Evolutionary conservation across 2,329 filamentous ascomycete species (phyloP).

Genomic region (Coleophoma eucalyptorum): DNA sequence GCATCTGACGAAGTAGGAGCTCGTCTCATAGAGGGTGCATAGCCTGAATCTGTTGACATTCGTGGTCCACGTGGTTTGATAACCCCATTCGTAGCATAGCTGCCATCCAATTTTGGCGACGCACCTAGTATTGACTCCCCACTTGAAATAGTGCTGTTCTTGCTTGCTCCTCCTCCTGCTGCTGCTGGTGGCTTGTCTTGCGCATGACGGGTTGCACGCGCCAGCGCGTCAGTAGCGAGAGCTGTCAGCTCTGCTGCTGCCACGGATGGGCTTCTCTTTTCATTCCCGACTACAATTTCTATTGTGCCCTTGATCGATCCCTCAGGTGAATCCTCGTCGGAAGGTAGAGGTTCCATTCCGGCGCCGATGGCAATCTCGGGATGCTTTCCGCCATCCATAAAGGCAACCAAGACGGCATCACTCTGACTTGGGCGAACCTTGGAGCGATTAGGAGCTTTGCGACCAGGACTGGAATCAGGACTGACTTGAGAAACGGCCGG

Average conservation of each 20-base stretch:
- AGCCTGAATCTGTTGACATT: conserved; percentile 6
- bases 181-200: background rate
- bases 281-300: conserved; percentile 9
- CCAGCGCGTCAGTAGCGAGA: conserved; percentile 7
- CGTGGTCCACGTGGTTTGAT: conserved; percentile 15
- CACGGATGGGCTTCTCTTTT: background rate
- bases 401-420: conserved; percentile 64
- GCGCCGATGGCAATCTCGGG: conserved; percentile 61
- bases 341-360: conserved; percentile 47
- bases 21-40: conserved; percentile 3
- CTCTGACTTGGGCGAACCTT: conserved; percentile 43
- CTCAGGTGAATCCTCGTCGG: conserved; percentile 38
- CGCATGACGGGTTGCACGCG: background rate
- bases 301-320: conserved; percentile 13
- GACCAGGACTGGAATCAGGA: conserved; percentile 31
- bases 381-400: conserved; percentile 59
- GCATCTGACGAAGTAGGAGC: conserved; percentile 10
- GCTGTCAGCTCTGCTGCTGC: conserved; percentile 1
- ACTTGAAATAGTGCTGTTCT: background rate
- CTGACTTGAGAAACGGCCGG: conserved; percentile 41
- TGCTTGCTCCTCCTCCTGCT: no score
- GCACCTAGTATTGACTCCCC: background rate
- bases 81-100: conserved; percentile 9
- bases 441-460: conserved; percentile 15
- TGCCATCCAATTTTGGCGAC: background rate